Evolutionary conservation across 2,329 filamentous ascomycete genomes (phyloP), one percentile per base, ranked within the genome.

Genomic region (Colletotrichum acutatum): DNA sequence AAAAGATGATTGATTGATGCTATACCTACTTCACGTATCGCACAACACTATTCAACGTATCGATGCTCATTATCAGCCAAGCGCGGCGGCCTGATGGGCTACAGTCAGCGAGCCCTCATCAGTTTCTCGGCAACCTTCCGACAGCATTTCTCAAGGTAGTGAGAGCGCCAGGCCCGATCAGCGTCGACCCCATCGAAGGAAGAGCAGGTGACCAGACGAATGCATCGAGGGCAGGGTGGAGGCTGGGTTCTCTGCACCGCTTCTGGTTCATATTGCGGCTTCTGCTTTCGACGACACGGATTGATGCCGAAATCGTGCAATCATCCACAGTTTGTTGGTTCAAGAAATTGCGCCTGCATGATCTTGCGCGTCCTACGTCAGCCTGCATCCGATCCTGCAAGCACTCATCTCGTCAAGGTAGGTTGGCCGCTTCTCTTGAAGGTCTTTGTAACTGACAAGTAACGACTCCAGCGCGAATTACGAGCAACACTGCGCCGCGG

Each of bases 1-100:
- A 42, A 11, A 63, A 53, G 37, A 68, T 71, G 14, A 67, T 63
- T 24, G 42, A 63, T 22, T 74, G 58, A 74, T 32, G 11, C 32
- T 11, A 57, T 24, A 14, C 4, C 62, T 9, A 9, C 42, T 19
- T 49, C 19, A 9, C 19, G 19, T 3, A n/a, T 34, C 32, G 32
- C 32, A 34, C 0, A 9, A 9, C 19, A n/a, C 19, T 9, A 5
- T 19, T 22, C 1, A 22, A n/a, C 8, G 16, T 49, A 11, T n/a
- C 19, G 8, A 19, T 5, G 42, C 8, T n/a, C 19, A 19, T 9
- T 49, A 19, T 6, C 19, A 6, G 19, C 7, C 42, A 22, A 49
- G 16, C 7, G 7, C 42, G 42, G 19, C 11, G 42, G 8, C 19
- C 16, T 9, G 4, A 5, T 22, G 19, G 19, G 42, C 19, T 9